These are phyloP conservation scores for Starmerella sp. DNA, from an alignment of 805 yeast species.

Conservation along the genomic window DNA sequence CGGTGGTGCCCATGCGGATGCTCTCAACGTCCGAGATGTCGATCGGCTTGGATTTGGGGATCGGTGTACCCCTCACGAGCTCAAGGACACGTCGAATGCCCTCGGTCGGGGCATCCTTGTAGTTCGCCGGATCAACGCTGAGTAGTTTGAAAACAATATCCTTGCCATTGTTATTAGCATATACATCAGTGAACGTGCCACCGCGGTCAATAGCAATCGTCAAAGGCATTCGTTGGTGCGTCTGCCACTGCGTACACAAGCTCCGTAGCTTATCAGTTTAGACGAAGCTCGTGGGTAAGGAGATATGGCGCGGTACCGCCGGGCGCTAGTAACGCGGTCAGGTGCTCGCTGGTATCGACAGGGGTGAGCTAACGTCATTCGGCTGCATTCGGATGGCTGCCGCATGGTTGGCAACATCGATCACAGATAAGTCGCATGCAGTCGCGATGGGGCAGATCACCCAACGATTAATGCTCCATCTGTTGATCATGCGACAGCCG, in stretches of 20 bases:
- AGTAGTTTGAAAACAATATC: conserved; percentile 66
- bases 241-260: not conserved
- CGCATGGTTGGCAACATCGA: not conserved
- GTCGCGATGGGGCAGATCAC: not conserved
- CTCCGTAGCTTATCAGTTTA: not conserved
- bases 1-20: conserved; percentile 86
- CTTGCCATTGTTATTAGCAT: conserved; percentile 39
- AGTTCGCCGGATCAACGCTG: conserved; percentile 81
- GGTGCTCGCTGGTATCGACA: too few relatives aligned
- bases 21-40: conserved; percentile 46
- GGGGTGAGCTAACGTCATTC: too few relatives aligned
- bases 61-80: conserved; percentile 39
- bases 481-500: too few relatives aligned
- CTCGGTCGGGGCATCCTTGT: conserved; percentile 83
- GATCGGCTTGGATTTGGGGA: conserved; percentile 50
- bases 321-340: too few relatives aligned
- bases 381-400: too few relatives aligned
- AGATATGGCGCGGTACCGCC: not conserved
- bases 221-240: conserved; percentile 1
- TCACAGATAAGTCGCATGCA: not conserved
- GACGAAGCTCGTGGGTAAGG: not conserved
- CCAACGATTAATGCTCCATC: too few relatives aligned
- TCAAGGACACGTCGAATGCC: conserved; percentile 76
- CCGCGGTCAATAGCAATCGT: conserved; percentile 42
- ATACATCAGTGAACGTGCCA: conserved; percentile 85